Evolutionary conservation across 495 filamentous ascomycete genomes (phyloP), one percentile per base, ranked within the genome.

Genomic region (Penicillium goetzii): DNA sequence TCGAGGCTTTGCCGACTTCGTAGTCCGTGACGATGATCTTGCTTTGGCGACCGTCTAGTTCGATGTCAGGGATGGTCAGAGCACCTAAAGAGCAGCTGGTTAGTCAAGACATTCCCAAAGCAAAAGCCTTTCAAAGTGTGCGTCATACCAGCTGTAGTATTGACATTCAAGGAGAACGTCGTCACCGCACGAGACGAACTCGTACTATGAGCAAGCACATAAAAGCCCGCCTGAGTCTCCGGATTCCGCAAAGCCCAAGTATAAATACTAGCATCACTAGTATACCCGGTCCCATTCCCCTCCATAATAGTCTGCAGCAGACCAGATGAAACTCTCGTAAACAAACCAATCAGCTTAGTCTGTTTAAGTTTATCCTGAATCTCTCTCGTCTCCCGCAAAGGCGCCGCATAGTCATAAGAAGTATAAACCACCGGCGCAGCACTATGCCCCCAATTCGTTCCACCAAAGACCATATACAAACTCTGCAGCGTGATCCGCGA

Each of bases 21-120:
- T 92, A 92, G 67, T 93, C 89, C 7, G 87, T 89, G 28, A 91
- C 85, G 56, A 89, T 83, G 58, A 88, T 83, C 65, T 91, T 91
- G 6, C 88, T 88, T 63, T 93, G 90, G 26, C 89, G 81, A 0
- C 90, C 90, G 64, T 82, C 81, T 2, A 92, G 75, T 2, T 81
- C 84, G 11, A 92, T 81, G 14, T 86, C 84, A 0, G 89, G 88
- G 36, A 92, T 80, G 0, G 79, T 80, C 26, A 90, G 59, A 8
- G 72, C 62, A 1, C 72, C 75, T 72, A 14, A 21, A 25, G 11
- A 14, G n/a, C 23, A 43, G 32, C 8, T 4, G 10, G 38, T 57
- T 28, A 43, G 34, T 43, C 55, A 40, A 40, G 32, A 15, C 4
- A 23, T 4, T 2, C 11, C 9, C 41, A 45, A 11, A 43, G n/a